Base-by-base conservation (phyloP, 257 asterid genomes). In the Handroanthus guayacan region DNA sequence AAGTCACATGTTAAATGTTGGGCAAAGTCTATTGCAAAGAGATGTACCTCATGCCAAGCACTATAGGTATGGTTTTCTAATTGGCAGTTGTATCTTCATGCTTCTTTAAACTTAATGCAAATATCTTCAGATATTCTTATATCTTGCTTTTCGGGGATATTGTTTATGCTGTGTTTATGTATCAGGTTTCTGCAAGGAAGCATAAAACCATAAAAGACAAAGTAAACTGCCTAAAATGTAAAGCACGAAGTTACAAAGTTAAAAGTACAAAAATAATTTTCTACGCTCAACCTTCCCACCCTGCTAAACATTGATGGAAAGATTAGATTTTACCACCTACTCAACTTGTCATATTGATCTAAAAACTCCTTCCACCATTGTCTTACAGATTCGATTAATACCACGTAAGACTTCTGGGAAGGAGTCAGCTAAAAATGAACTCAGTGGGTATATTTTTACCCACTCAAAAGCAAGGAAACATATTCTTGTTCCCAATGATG, bases 1-100 rank as follows among this genome's bases (percentile, higher is more conserved):
- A 55, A 84, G 84, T 61, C 96, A 95, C 88, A 95, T 95, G 98
- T 73, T 95, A 75, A 84, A 80, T 31, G 94, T 93, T 70, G 99
- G 99, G 6, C 86, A 85, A 58, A 79, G 74, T 76, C 84, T 92
- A 17, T 51, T 95, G 62, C 83, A 69, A 10, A 86, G 85, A 82
- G 97, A 95, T 76, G 99, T 94, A 11, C 97, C 98, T 62, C 75
- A 80, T 55, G 88, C 92, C 51, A 74, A 83, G 78, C 75, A 81
- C 11, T 84, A 89, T 84, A 87, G 96, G 96, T 90, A 87, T 56
- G 78, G 39, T 79, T 37, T 69, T 62, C n/a, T 25, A 52, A 38
- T 36, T 38, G 60, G 41, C 9, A 77, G 9, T 41, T 10, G 5
- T 41, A 18, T 72, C 50, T 43, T 58, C 31, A 5, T 66, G 60